Conservation (phyloP, 768 basidiomycete species). For the Leccinellum albellum region DNA sequence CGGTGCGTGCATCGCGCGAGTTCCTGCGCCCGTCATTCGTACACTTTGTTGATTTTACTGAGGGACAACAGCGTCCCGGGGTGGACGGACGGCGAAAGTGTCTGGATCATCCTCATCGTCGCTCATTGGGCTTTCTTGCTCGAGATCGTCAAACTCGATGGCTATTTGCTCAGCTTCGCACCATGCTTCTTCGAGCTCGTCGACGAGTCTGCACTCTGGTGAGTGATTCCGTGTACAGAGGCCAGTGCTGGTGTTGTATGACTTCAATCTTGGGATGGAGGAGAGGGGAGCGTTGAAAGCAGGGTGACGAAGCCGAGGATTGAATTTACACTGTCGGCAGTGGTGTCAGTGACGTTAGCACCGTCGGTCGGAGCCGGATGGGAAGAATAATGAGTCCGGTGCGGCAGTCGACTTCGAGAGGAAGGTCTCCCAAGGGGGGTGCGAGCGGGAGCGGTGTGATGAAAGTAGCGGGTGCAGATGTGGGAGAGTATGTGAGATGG, state of each 20-base stretch:
- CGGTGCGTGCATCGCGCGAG: no score
- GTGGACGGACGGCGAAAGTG: neutral
- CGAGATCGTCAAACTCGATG: slow-evolving; percentile 63
- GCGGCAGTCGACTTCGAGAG: slow-evolving; percentile 61
- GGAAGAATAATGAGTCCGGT: slow-evolving; percentile 69
- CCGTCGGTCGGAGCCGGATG: slow-evolving; percentile 35
- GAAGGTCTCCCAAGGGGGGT: slow-evolving; percentile 41
- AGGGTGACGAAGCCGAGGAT: slow-evolving; percentile 49
- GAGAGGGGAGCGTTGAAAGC: slow-evolving; percentile 56
- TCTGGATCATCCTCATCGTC: slow-evolving; percentile 10
- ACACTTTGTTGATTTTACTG: no score
- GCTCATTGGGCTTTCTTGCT: slow-evolving; percentile 30
- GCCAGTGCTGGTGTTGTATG: slow-evolving; percentile 63
- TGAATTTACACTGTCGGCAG: slow-evolving; percentile 33
- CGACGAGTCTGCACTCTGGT: slow-evolving; percentile 52
- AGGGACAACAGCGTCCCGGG: neutral
- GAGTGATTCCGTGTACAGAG: slow-evolving; percentile 70
- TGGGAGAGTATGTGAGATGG: no score
- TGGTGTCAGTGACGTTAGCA: neutral
- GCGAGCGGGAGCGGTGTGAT: slow-evolving; percentile 33
- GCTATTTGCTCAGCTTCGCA: slow-evolving; percentile 71
- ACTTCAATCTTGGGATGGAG: slow-evolving; percentile 59
- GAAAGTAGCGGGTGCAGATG: slow-evolving; percentile 23
- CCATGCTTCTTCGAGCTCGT: slow-evolving; percentile 79
- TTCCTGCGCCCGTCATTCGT: no score